A percentile compares a stretch with the other conserved stretches of the same genome.
phyloP scores from a whole-genome alignment of 305 asterid genomes.

The Fraxinus xanthoxyloides region DNA sequence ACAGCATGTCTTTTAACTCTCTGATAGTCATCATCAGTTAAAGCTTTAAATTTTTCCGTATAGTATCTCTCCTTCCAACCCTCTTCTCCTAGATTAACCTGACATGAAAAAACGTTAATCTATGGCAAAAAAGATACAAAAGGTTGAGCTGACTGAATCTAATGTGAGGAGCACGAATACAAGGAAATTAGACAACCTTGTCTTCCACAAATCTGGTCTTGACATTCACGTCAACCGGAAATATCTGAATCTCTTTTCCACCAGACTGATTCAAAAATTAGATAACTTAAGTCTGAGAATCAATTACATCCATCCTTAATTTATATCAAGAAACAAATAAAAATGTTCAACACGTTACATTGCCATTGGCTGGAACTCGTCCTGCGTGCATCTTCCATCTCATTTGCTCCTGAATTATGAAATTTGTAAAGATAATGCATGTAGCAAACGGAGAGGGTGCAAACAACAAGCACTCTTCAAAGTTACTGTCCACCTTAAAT shows the following conservation, averaged over 20 bases:
- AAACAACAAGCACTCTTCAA: constrained; percentile 2
- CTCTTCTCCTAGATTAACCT: constrained; percentile 56
- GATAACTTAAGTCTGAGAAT: constrained; percentile 16
- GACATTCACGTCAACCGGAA: neutral
- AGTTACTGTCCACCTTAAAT: neutral
- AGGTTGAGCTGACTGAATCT: neutral
- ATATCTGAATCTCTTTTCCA: constrained; percentile 7
- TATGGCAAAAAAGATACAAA: constrained; percentile 1
- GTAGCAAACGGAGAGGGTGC: neutral
- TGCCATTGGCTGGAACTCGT: constrained; percentile 22
- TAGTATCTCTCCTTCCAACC: constrained; percentile 68
- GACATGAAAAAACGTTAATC: constrained; percentile 23
- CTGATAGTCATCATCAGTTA: constrained; percentile 36
- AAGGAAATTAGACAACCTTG: constrained; percentile 38
- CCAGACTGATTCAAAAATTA: constrained; percentile 31
- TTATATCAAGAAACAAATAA: constrained; percentile 16
- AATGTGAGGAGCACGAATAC: constrained; percentile 11
- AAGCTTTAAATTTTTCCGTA: constrained; percentile 42
- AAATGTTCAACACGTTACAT: constrained; percentile 15
- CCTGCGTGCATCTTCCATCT: constrained; percentile 12
- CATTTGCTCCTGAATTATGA: constrained; percentile 30
- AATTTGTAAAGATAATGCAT: constrained; percentile 16
- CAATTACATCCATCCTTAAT: constrained; percentile 6
- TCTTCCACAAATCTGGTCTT: constrained; percentile 30
- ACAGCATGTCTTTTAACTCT: constrained; percentile 42